Percentiles rank a stretch among this genome's conserved stretches.
These are phyloP conservation scores for Sarocladium kiliense DNA, from an alignment of 2,329 filamentous ascomycete genomes.

Conservation along the genomic window DNA sequence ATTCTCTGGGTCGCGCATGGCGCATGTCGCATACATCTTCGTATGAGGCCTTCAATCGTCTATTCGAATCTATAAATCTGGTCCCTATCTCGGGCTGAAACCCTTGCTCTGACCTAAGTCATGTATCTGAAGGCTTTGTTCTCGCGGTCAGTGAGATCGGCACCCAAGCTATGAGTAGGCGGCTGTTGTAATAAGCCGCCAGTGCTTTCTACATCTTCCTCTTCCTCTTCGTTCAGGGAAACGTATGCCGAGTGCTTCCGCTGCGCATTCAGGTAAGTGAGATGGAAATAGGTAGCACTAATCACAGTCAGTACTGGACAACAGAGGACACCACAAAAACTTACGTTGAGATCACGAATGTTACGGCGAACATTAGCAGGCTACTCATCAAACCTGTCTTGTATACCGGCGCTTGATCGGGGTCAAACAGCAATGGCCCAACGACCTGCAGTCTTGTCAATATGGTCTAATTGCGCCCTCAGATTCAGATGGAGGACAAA, in stretches of 20 bases:
- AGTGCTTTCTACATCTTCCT: neutral
- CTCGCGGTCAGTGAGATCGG: conserved; percentile 8
- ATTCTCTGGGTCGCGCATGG: too few species aligned
- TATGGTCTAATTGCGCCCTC: too few species aligned
- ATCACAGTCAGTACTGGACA: neutral
- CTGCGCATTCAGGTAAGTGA: conserved; percentile 3
- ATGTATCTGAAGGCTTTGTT: conserved; percentile 5
- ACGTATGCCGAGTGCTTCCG: conserved; percentile 2
- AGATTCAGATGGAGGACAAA: too few species aligned
- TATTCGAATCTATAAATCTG: too few species aligned
- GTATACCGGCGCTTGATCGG: conserved; percentile 5
- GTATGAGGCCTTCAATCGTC: too few species aligned
- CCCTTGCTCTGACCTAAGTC: neutral
- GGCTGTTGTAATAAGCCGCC: conserved; percentile 4
- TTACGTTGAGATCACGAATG: conserved; percentile 1
- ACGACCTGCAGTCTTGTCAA: neutral
- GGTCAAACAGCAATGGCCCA: conserved; percentile 5
- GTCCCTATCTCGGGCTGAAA: too few species aligned
- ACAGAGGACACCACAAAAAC: neutral
- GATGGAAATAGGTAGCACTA: conserved; percentile 4
- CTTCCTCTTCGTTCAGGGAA: conserved; percentile 2
- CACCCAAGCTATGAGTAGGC: neutral
- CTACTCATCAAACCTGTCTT: conserved; percentile 5
- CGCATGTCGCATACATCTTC: too few species aligned
- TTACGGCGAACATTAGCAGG: neutral